Percentiles rank a stretch among this genome's conserved stretches.
phyloP scores from a whole-genome alignment of 768 basidiomycete species.

The Lanmaoa rubissima region DNA sequence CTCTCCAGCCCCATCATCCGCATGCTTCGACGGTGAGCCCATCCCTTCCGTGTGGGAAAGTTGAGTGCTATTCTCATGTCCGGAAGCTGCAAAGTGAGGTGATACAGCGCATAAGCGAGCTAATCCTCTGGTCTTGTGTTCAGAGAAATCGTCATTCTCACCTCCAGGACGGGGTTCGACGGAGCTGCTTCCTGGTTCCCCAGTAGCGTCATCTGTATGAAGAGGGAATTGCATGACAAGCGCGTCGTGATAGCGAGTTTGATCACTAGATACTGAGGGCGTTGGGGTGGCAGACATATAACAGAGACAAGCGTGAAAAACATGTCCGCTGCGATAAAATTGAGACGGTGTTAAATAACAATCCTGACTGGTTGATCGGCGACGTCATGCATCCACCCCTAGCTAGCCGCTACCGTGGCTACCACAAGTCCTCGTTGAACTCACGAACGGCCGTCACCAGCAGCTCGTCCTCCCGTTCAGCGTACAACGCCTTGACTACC shows the following conservation, averaged over 20 bases:
- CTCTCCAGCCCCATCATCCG: background rate
- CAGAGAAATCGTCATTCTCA: background rate
- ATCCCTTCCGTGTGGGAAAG: background rate
- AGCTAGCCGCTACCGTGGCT: conserved; percentile 3
- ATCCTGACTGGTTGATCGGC: conserved; percentile 7
- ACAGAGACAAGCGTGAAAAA: background rate
- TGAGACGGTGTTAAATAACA: conserved; percentile 23
- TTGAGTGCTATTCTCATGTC: background rate
- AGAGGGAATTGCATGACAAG: conserved; percentile 30
- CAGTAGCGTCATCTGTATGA: background rate
- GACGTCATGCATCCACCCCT: conserved; percentile 23
- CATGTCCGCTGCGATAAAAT: background rate
- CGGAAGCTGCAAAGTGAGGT: background rate
- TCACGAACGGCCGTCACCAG: conserved; percentile 26
- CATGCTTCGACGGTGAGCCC: background rate
- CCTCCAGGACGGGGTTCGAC: background rate
- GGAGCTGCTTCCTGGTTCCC: background rate
- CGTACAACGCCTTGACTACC: conserved; percentile 36
- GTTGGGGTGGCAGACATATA: conserved; percentile 16
- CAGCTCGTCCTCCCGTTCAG: conserved; percentile 32
- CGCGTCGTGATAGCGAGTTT: conserved; percentile 47
- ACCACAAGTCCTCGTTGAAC: conserved; percentile 24
- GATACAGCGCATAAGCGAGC: background rate
- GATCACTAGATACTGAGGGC: conserved; percentile 31
- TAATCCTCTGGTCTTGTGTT: background rate